These are phyloP conservation scores for Magnolia officinalis DNA, from an alignment of 164 flowering plant species.

Conservation along the genomic window DNA sequence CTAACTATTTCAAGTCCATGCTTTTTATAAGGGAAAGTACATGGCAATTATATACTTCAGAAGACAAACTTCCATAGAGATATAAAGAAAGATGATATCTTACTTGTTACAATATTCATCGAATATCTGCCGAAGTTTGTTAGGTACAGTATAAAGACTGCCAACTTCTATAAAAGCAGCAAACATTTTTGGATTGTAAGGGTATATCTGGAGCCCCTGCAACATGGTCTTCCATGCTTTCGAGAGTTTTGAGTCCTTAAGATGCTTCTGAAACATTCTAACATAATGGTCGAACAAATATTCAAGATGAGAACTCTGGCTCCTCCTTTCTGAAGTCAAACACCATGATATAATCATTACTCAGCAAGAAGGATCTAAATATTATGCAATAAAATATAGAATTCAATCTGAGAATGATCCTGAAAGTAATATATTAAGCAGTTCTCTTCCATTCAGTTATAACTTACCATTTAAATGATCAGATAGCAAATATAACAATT, in stretches of 20 bases:
- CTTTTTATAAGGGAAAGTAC: neutral
- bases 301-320: slow-evolving; percentile 75
- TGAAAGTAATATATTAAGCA: no score
- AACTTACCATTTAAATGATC: no score
- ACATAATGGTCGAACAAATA: slow-evolving; percentile 50
- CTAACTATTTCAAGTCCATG: neutral
- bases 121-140: slow-evolving; percentile 66
- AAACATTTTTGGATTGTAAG: slow-evolving; percentile 60
- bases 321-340: slow-evolving; percentile 60
- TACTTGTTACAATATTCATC: slow-evolving; percentile 72
- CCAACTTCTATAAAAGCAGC: slow-evolving; percentile 51
- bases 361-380: neutral
- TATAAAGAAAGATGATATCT: slow-evolving; percentile 18
- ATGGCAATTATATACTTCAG: no score
- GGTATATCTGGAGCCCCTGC: slow-evolving; percentile 75
- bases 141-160: slow-evolving; percentile 58
- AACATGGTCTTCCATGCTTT: slow-evolving; percentile 51
- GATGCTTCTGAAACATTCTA: slow-evolving; percentile 55
- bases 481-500: no score
- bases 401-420: no score
- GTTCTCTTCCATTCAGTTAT: no score
- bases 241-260: slow-evolving; percentile 32
- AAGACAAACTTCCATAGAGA: neutral
- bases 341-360: neutral
- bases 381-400: neutral